These are phyloP conservation scores for Alternaria ethzedia DNA, from an alignment of 2,329 filamentous ascomycete species.

Conservation along the genomic window DNA sequence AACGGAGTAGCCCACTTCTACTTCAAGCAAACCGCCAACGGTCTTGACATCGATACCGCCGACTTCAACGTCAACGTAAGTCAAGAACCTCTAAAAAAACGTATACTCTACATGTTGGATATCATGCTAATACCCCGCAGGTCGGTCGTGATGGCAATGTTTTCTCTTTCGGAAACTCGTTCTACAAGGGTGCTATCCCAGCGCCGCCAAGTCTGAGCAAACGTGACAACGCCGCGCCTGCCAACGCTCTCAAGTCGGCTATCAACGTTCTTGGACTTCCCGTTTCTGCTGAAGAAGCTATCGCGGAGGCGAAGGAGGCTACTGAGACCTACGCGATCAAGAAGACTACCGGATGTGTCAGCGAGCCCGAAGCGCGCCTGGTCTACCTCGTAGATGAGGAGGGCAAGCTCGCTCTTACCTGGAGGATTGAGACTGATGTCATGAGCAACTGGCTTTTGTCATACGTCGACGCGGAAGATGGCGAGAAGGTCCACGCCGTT, in stretches of 20 bases:
- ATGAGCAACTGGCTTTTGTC: slow-evolving; percentile 65
- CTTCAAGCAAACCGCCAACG: slow-evolving; percentile 65
- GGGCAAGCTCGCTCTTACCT: slow-evolving; percentile 58
- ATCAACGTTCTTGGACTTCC: slow-evolving; percentile 51
- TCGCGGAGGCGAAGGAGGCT: slow-evolving; percentile 47
- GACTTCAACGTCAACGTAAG: slow-evolving; percentile 67
- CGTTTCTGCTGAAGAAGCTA: slow-evolving; percentile 50
- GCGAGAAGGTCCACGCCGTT: slow-evolving; percentile 59
- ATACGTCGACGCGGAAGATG: slow-evolving; percentile 61
- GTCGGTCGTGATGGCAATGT: slow-evolving; percentile 60
- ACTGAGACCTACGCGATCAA: slow-evolving; percentile 54
- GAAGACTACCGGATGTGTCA: slow-evolving; percentile 57
- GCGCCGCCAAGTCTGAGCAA: slow-evolving; percentile 47
- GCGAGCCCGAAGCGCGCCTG: slow-evolving; percentile 62
- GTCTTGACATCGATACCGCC: slow-evolving; percentile 66
- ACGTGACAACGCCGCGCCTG: slow-evolving; percentile 53
- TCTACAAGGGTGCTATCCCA: slow-evolving; percentile 55
- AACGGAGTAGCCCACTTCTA: slow-evolving; percentile 65
- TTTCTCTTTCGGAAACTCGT: slow-evolving; percentile 64
- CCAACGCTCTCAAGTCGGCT: slow-evolving; percentile 53
- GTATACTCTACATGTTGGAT: background rate
- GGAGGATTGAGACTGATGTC: slow-evolving; percentile 66
- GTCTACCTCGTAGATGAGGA: slow-evolving; percentile 61
- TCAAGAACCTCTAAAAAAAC: background rate
- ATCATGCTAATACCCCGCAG: slow-evolving; percentile 36